phyloP scores from a whole-genome alignment of 2,329 filamentous ascomycete species.

The Colletotrichum phormii region DNA sequence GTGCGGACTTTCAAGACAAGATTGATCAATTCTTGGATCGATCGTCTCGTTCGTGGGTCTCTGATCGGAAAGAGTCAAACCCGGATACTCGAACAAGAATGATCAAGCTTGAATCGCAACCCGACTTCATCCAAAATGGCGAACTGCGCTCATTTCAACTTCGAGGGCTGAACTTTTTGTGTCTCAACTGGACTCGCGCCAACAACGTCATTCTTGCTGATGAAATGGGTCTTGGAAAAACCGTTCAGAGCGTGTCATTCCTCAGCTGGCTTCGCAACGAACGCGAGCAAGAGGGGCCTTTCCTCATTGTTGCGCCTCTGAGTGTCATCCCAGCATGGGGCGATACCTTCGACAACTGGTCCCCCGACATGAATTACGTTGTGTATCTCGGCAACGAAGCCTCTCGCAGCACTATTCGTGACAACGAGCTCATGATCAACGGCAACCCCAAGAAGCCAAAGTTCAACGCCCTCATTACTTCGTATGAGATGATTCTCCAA shows the following conservation, averaged over 20 bases:
- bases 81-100: conserved; percentile 79
- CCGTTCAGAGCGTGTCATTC: conserved; percentile 96
- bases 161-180: conserved; percentile 92
- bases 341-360: conserved; percentile 96
- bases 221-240: conserved; percentile 99
- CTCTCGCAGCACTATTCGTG: conserved; percentile 86
- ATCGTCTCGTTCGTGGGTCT: conserved; percentile 81
- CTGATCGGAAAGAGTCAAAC: conserved; percentile 82
- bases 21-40: conserved; percentile 93
- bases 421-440: conserved; percentile 89
- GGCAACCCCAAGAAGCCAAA: conserved; percentile 90
- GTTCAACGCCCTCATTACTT: conserved; percentile 97
- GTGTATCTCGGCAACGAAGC: conserved; percentile 93
- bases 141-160: conserved; percentile 94
- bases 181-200: conserved; percentile 92
- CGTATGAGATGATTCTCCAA: conserved; percentile 93
- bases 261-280: conserved; percentile 97
- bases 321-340: conserved; percentile 99
- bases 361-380: conserved; percentile 95
- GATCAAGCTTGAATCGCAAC: conserved; percentile 82
- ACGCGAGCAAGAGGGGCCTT: conserved; percentile 90
- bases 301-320: conserved; percentile 95
- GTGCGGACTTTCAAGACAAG: conserved; percentile 83
- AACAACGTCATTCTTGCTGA: conserved; percentile 98
- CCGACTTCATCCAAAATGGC: conserved; percentile 85